Evolutionary conservation across 1,284 basidiomycete species (phyloP).

Genomic region (Cutaneotrichosporon sp.): DNA sequence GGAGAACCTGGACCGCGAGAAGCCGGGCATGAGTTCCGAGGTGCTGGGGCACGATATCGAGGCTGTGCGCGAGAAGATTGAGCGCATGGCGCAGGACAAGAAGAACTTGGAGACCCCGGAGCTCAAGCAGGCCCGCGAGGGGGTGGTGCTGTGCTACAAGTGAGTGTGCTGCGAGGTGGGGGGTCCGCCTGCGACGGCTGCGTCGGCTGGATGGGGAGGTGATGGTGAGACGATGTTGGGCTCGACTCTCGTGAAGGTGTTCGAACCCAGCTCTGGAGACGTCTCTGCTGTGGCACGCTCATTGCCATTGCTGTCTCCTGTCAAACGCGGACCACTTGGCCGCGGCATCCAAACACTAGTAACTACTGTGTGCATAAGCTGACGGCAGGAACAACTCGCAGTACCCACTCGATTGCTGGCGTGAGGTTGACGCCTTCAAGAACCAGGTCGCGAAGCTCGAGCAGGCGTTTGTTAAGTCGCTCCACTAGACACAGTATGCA

Average conservation of each 20-base stretch:
- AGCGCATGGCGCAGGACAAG: conserved; percentile 38
- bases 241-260: no score
- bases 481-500: conserved; percentile 33
- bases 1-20: conserved; percentile 49
- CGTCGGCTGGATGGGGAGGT: no score
- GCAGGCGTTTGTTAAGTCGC: conserved; percentile 43
- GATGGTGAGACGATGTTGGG: no score
- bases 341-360: no score
- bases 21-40: conserved; percentile 44
- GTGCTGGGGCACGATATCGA: conserved; percentile 48
- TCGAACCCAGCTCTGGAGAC: no score
- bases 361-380: not conserved
- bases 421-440: conserved; percentile 49
- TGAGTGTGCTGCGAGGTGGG: conserved; percentile 27
- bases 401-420: conserved; percentile 49
- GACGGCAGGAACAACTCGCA: conserved; percentile 34
- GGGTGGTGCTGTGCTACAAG: conserved; percentile 46
- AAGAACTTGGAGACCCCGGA: conserved; percentile 32
- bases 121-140: conserved; percentile 34
- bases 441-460: conserved; percentile 47
- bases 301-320: no score
- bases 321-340: no score
- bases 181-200: no score
- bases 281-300: no score
- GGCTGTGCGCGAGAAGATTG: conserved; percentile 48